These are phyloP conservation scores for Aspergillus oerlinghausenensis DNA, from an alignment of 2,329 filamentous ascomycete species.

Conservation along the genomic window DNA sequence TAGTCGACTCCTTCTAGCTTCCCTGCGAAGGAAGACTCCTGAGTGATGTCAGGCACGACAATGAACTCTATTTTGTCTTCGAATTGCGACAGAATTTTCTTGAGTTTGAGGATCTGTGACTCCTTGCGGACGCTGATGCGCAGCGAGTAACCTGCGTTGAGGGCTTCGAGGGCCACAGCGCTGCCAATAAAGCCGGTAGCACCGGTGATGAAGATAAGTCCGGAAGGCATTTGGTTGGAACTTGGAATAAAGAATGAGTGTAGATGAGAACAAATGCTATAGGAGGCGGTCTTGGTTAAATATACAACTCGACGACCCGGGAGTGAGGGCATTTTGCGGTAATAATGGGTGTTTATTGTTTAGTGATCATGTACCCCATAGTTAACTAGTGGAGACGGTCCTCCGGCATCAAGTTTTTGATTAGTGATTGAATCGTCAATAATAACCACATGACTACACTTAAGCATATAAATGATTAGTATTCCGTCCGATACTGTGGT, in stretches of 20 bases:
- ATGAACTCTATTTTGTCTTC: slow-evolving; percentile 10
- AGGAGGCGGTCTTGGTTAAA: background rate
- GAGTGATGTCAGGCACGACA: slow-evolving; percentile 16
- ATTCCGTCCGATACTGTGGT: background rate
- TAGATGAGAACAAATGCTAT: background rate
- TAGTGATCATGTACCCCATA: background rate
- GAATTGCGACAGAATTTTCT: slow-evolving; percentile 5
- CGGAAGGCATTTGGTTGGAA: background rate
- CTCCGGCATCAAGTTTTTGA: background rate
- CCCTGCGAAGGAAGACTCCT: slow-evolving; percentile 4
- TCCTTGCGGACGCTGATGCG: slow-evolving; percentile 16
- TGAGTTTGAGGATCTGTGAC: slow-evolving; percentile 11
- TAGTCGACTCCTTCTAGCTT: slow-evolving; percentile 14
- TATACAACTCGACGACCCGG: background rate
- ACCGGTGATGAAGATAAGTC: slow-evolving; percentile 20
- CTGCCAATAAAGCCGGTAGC: slow-evolving; percentile 23
- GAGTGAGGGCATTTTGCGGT: too few species aligned
- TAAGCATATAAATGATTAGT: background rate
- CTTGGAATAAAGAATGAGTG: background rate
- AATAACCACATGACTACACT: background rate
- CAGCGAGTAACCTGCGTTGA: slow-evolving; percentile 18
- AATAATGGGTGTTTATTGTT: background rate
- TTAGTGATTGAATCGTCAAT: background rate
- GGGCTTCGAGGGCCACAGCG: slow-evolving; percentile 5
- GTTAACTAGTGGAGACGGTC: too few species aligned